Percentiles rank a stretch among this genome's conserved stretches.
Evolutionary conservation across 805 yeast species (phyloP).

Genomic region (Candida silvatica): DNA sequence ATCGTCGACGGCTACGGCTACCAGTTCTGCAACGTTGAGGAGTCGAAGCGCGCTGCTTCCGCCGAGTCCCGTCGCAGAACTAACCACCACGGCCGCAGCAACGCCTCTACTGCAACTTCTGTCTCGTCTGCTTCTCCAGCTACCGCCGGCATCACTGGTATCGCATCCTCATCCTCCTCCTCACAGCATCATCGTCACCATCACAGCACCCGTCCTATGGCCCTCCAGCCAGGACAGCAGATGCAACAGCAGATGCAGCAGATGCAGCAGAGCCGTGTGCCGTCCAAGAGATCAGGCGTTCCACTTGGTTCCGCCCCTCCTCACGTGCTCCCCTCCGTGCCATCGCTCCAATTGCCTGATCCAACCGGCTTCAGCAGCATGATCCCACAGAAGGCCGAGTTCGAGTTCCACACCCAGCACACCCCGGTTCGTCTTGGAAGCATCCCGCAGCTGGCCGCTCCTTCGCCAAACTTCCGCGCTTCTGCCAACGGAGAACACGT

Average conservation of each 20-base stretch:
- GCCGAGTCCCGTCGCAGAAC: background rate
- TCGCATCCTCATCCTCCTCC: background rate
- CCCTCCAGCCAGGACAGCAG: background rate
- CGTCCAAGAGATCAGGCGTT: background rate
- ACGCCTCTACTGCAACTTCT: background rate
- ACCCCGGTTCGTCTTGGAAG: conserved; percentile 11
- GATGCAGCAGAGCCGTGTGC: too few species aligned
- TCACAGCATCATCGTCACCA: background rate
- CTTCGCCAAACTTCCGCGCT: conserved; percentile 32
- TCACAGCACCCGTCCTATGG: background rate
- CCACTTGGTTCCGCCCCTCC: background rate
- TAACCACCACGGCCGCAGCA: too few species aligned
- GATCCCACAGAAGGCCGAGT: background rate
- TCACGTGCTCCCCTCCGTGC: background rate
- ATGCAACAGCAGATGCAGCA: too few species aligned
- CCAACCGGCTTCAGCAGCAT: background rate
- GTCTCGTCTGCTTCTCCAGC: background rate
- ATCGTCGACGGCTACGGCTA: conserved; percentile 77
- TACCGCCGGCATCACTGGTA: background rate
- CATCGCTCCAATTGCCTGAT: background rate
- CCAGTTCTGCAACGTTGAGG: conserved; percentile 62
- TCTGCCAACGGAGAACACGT: conserved; percentile 31
- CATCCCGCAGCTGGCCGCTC: conserved; percentile 31
- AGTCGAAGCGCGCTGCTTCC: conserved; percentile 27
- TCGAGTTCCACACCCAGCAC: background rate